Evolutionary conservation across 169 alveolate genomes (phyloP).

Genomic region (Cyclospora cayetanensis): DNA sequence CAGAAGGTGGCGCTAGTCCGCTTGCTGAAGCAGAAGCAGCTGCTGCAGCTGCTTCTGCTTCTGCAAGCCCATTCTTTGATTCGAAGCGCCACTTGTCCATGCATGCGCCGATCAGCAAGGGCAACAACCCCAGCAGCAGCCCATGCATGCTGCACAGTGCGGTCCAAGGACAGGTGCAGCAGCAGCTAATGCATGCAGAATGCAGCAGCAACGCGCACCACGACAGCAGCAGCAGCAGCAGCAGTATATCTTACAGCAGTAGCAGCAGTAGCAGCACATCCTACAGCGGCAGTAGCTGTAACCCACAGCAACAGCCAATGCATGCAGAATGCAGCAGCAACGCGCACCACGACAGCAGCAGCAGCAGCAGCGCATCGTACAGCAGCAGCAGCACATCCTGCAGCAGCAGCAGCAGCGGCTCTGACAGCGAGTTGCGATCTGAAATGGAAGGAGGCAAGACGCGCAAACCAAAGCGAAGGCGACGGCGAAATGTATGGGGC

Average conservation of each 20-base stretch:
- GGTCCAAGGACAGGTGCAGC: background rate
- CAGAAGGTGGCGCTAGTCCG: too few species aligned
- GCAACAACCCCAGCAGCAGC: background rate
- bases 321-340: background rate
- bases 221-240: background rate
- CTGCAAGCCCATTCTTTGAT: too few species aligned
- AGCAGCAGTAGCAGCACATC: background rate
- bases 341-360: background rate
- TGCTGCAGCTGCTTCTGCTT: too few species aligned
- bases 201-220: background rate
- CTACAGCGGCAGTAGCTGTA: background rate
- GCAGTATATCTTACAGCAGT: background rate
- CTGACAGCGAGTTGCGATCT: background rate
- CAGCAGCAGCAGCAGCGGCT: conserved; percentile 10
- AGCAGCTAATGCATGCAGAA: background rate
- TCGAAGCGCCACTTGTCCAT: too few species aligned
- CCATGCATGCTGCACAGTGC: background rate
- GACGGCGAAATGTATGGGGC: conserved; percentile 4
- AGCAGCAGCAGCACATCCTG: background rate
- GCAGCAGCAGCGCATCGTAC: too few species aligned
- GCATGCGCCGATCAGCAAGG: background rate
- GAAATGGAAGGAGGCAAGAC: background rate
- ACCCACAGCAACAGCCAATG: background rate
- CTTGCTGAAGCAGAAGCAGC: too few species aligned
- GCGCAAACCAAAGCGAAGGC: background rate